phyloP scores from a whole-genome alignment of 371 early-diverging fungal genomes.

The Apophysomyces elegans region DNA sequence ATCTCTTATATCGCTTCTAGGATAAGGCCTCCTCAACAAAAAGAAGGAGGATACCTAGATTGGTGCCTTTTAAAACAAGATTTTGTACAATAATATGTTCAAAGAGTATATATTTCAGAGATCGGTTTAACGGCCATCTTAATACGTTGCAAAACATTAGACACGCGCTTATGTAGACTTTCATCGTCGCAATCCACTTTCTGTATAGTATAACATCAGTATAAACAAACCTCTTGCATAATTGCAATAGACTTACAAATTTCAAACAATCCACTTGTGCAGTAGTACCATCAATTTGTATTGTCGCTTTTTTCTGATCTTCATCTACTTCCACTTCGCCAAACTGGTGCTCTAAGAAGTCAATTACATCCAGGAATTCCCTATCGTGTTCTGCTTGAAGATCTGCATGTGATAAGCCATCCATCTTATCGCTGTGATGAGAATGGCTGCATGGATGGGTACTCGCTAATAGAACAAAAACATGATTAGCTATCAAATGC shows the following conservation, averaged over 20 bases:
- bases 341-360: constrained; percentile 48
- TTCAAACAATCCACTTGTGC: constrained; percentile 52
- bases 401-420: constrained; percentile 20
- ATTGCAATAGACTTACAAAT: constrained; percentile 38
- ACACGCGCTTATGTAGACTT: constrained; percentile 33
- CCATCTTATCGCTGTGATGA: constrained; percentile 25
- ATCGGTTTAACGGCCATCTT: constrained; percentile 44
- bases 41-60: no score
- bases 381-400: constrained; percentile 31
- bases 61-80: no score
- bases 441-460: constrained; percentile 44
- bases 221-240: neutral
- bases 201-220: constrained; percentile 15
- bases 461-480: constrained; percentile 29
- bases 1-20: no score
- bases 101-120: neutral
- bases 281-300: constrained; percentile 48
- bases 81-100: no score
- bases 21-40: no score
- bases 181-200: constrained; percentile 41
- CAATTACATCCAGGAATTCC: constrained; percentile 38
- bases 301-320: constrained; percentile 40
- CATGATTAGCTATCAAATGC: neutral
- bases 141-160: constrained; percentile 34
- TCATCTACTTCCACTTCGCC: constrained; percentile 45